Conservation (phyloP, 2,329 filamentous ascomycete species). For the Sarocladiaceae sp. region DNA sequence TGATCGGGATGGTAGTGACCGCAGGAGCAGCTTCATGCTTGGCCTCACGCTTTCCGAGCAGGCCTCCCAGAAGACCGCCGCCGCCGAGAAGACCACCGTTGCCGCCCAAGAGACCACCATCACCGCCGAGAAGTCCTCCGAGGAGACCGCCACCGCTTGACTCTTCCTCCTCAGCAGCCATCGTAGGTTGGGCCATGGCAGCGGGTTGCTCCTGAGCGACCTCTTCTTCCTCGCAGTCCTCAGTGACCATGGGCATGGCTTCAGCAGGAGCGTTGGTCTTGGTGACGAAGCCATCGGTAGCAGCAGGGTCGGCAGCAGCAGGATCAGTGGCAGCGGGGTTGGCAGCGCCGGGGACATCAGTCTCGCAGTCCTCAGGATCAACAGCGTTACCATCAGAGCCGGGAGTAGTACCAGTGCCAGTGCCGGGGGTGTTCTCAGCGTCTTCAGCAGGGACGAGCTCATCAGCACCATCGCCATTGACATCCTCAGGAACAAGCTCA, state of each 20-base stretch:
- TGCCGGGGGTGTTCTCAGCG: background rate
- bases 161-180: background rate
- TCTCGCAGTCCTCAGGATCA: conserved; percentile 3
- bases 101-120: background rate
- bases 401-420: background rate
- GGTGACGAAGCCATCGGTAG: conserved; percentile 1
- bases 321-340: background rate
- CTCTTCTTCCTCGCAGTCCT: conserved; percentile 4
- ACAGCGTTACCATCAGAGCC: too few relatives aligned
- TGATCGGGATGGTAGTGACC: background rate
- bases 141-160: background rate
- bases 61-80: background rate
- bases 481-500: background rate
- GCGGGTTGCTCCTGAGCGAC: background rate
- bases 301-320: too few relatives aligned
- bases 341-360: background rate
- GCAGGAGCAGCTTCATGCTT: too few relatives aligned
- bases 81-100: background rate
- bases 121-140: background rate
- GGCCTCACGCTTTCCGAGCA: background rate
- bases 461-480: background rate
- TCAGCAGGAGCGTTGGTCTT: background rate
- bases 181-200: background rate
- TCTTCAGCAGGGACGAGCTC: background rate
- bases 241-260: background rate